phyloP scores from a whole-genome alignment of 495 filamentous ascomycete genomes.

The Thermothielavioides terrestris region DNA sequence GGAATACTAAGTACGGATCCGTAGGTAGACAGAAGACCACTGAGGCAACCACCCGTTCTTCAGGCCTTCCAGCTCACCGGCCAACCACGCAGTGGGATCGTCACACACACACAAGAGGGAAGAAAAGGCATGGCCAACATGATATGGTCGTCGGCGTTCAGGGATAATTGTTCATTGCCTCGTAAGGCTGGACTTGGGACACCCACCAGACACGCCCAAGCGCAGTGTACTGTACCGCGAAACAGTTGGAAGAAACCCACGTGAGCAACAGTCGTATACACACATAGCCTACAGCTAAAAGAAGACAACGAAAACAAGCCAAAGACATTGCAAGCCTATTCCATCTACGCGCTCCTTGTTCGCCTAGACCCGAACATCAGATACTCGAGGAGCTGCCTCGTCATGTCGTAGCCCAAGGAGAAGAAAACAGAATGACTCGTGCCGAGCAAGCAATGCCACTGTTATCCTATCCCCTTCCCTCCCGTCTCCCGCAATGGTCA shows the following conservation, averaged over 20 bases:
- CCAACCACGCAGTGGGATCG: too few relatives aligned
- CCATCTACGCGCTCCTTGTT: conserved; percentile 1
- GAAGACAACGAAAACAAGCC: neutral
- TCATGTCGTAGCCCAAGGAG: neutral
- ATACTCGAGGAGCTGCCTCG: neutral
- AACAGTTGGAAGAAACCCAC: too few relatives aligned
- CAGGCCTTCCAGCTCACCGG: too few relatives aligned
- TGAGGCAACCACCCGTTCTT: too few relatives aligned
- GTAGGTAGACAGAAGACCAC: too few relatives aligned
- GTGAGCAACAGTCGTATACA: too few relatives aligned
- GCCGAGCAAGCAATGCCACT: neutral
- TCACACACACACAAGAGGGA: too few relatives aligned
- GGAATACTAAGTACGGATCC: too few relatives aligned
- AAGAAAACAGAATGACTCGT: neutral
- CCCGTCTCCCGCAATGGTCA: neutral
- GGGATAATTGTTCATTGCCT: too few relatives aligned
- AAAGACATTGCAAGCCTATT: neutral
- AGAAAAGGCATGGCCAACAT: too few relatives aligned
- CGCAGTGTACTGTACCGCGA: neutral
- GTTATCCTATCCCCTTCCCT: neutral
- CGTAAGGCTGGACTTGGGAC: too few relatives aligned
- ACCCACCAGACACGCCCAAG: neutral
- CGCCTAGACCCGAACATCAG: neutral
- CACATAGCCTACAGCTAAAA: neutral
- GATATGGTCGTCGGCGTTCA: too few relatives aligned